Base-by-base conservation (phyloP, 176 grass and related monocot genomes). In the Carex scoparia region DNA sequence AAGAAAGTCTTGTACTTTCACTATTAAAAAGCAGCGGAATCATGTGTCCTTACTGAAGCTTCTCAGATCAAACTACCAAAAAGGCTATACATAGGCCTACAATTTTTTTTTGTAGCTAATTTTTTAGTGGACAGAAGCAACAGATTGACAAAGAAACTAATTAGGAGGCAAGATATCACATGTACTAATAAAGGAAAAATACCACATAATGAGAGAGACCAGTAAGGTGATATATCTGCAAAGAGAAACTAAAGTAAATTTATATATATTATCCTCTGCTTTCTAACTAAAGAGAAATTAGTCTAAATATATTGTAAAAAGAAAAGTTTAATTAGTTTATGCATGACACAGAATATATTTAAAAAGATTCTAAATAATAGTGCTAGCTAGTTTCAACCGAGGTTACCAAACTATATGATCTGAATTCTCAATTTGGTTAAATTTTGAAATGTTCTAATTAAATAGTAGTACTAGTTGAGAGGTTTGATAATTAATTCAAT, bases 11-110 rank as follows among this genome's bases (percentile, higher is more conserved):
- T 35, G 54, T 80, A 80, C 77, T 80, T 80, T 32, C 15, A 80
- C 78, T 44, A 80, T 80, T 55, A 11, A 58, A 40, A 35, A 80
- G 42, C 78, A 80, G 78, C 58, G 78, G 58, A 62, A 61, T 80
- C n/a, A 6, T 33, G 58, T 80, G 78, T 80, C 56, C 78, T 38
- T 11, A 51, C 48, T 51, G 51, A 80, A 80, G 55, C 58, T 80
- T 59, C 74, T 55, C n/a, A 16, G 78, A 62, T 80, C 78, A 14
- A 80, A 80, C 31, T 62, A 80, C 79, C 79, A 82, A 82, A 61
- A 80, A 80, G 51, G 77, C 55, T 80, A 59, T 80, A 80, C 77
- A 59, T 60, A 40, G 77, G 55, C 57, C 77, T 80, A 80, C 48
- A 27, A 0, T 31, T 57, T 79, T 33, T 79, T 10, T 32, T 54